Base-by-base conservation (phyloP, 805 yeast genomes). In the Wickerhamomyces alni region DNA sequence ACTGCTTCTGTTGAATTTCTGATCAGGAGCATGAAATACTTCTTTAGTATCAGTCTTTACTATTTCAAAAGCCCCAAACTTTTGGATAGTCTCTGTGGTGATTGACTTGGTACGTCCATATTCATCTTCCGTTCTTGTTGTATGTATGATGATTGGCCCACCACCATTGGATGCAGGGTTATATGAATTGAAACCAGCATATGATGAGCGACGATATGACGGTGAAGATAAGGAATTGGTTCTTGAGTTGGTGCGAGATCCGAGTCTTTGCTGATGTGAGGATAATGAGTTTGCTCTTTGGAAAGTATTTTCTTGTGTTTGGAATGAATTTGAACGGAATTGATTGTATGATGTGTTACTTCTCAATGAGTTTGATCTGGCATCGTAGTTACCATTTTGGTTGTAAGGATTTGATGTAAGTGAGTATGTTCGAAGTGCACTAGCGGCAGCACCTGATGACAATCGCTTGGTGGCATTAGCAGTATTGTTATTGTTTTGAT, bases 31-130 rank as follows among this genome's bases (percentile, higher is more conserved):
- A 11, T 50, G 61, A 46, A 44, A 43, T 28, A 47, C 36, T 8
- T 46, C 51, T 36, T 70, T 65, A 1, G 70, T 65, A 1, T 75
- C 72, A 7, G 73, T 73, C 44, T 69, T 72, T 12, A 69, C 67
- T 34, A 72, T 63, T 40, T 74, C 77, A 35, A 56, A 63, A 1
- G 75, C 70, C 25, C 75, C 76, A 45, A 71, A 52, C 35, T 67
- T 64, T 45, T 73, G 67, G 21, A 76, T 63, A 0, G 78, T 74
- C 30, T 72, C 72, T 31, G 70, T 74, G 3, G 80, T 75, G 32
- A 77, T 72, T 3, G 80, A 74, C 40, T 62, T 67, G 0, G 82
- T 75, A 30, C 79, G 65, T 0, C 82, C 82, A 30, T 58, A 61
- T 6, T 63, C 57, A 41, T 74, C 80, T 40, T 63, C 63, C 21